Percentiles rank a stretch among this genome's conserved stretches.
Evolutionary conservation across 768 basidiomycete genomes (phyloP).

Genomic region (Trametes sanguinea): DNA sequence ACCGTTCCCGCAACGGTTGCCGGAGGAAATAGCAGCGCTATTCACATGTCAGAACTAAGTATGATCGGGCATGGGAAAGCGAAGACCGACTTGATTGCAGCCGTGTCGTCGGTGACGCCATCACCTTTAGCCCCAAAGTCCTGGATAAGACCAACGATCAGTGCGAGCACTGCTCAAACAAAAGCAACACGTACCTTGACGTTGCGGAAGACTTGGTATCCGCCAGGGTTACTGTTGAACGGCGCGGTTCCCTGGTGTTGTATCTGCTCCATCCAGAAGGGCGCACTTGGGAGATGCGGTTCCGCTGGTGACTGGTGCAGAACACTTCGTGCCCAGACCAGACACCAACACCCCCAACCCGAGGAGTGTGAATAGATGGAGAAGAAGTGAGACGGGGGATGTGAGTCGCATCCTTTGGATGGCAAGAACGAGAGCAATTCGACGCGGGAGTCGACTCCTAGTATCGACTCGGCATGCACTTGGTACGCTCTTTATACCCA

Average conservation of each 20-base stretch:
- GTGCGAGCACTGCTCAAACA: not conserved
- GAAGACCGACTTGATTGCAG: slow-evolving; percentile 61
- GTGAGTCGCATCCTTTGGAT: slow-evolving; percentile 13
- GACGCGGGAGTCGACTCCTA: not conserved
- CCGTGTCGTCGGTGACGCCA: slow-evolving; percentile 73
- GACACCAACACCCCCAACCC: slow-evolving; percentile 27
- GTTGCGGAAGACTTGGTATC: slow-evolving; percentile 74
- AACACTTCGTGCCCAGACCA: slow-evolving; percentile 50
- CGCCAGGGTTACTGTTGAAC: slow-evolving; percentile 53
- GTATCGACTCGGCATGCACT: not conserved
- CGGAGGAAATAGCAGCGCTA: slow-evolving; percentile 66
- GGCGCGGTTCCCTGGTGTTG: slow-evolving; percentile 64
- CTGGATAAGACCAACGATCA: slow-evolving; percentile 8
- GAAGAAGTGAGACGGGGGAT: not conserved
- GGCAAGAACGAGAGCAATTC: not conserved
- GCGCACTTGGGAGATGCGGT: slow-evolving; percentile 51
- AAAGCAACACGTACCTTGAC: slow-evolving; percentile 46
- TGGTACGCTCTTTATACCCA: slow-evolving; percentile 4
- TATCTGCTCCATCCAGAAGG: slow-evolving; percentile 73
- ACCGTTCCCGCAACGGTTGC: slow-evolving; percentile 57
- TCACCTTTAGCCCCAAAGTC: slow-evolving; percentile 55
- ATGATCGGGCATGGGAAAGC: not conserved
- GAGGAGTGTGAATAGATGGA: slow-evolving; percentile 20
- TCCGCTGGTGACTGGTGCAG: slow-evolving; percentile 49
- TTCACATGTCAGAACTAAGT: not conserved